These are phyloP conservation scores for Calonectria honghensis DNA, from an alignment of 2,329 filamentous ascomycete species.

Conservation along the genomic window DNA sequence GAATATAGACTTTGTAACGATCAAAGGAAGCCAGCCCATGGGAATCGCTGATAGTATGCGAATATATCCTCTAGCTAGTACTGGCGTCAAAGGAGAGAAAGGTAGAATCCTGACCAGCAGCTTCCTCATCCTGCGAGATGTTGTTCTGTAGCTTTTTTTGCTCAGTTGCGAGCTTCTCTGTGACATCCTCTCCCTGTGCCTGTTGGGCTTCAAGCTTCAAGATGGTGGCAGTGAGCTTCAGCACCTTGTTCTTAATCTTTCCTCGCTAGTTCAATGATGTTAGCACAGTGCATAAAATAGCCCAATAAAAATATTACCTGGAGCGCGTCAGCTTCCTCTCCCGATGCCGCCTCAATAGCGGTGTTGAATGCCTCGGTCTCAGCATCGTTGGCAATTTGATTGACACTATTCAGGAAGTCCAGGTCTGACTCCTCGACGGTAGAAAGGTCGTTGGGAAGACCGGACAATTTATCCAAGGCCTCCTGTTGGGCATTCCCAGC, in stretches of 20 bases:
- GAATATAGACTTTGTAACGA: not conserved
- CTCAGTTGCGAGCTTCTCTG: constrained; percentile 66
- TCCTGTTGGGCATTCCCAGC: constrained; percentile 67
- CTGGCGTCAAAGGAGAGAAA: constrained; percentile 49
- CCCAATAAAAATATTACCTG: constrained; percentile 57
- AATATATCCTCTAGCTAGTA: constrained; percentile 32
- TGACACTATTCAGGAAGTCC: constrained; percentile 69
- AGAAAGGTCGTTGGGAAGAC: constrained; percentile 63
- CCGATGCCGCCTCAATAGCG: constrained; percentile 69
- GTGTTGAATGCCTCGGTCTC: constrained; percentile 73
- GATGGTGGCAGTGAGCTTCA: constrained; percentile 73
- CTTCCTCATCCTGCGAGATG: constrained; percentile 67
- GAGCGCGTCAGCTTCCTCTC: constrained; percentile 68
- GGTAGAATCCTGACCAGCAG: constrained; percentile 68
- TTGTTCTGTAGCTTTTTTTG: constrained; percentile 73
- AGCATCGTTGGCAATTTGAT: constrained; percentile 71
- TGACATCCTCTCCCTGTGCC: constrained; percentile 70
- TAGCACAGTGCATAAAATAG: not conserved
- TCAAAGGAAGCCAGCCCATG: constrained; percentile 8
- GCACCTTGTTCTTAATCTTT: constrained; percentile 77
- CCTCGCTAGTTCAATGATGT: constrained; percentile 61
- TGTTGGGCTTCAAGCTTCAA: constrained; percentile 69
- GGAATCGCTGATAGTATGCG: not conserved
- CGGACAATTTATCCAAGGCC: constrained; percentile 62
- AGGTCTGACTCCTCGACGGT: constrained; percentile 68